Evolutionary conservation across 371 early-diverging fungal genomes (phyloP), one percentile per base, ranked within the genome.

Genomic region (Gilbertella persicaria): DNA sequence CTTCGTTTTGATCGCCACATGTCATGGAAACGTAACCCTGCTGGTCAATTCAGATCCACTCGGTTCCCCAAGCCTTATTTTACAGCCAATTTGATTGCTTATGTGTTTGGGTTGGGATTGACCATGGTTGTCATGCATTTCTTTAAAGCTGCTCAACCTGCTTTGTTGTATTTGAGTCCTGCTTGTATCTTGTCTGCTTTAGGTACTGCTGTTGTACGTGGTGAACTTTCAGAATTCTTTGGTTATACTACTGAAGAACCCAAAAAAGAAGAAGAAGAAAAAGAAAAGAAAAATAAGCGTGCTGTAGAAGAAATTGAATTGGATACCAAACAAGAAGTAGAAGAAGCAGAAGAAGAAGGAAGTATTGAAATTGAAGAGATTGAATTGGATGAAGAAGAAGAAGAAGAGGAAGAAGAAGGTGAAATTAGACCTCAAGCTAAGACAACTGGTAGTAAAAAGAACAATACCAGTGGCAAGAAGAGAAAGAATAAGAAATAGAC

Each of bases 131-230:
- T 97, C 30, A 95, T 97, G 95, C 95, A 97, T 62, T 80, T 87
- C n/a, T 97, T 95, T 81, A 83, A 95, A 67, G 93, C 96, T 5
- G 99, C 97, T 8, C 99, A 97, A 84, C 99, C 99, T 4, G 99
- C 99, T 4, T 76, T 98, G 3, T 79, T 98, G 30, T 98, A 98
- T 55, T 86, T 98, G 19, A 94, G 95, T 1, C 98, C 98, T 4
- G 97, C 97, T 4, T 97, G 98, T 62, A 93, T 91, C 55, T 55
- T 96, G 29, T 91, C 98, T 16, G 85, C 84, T 4, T 58, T 96
- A 47, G 45, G 89, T n/a, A 87, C 87, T 12, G 96, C 93, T 12
- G 54, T 76, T n/a, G 61, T 68, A 20, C 90, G 94, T 45, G 94
- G 95, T 48, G 94, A 97, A 67, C 43, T 96, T 30, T 79, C 77